Percentiles rank a stretch among this genome's conserved stretches.
Evolutionary conservation across 257 asterid genomes (phyloP).

Genomic region (Schizonepeta tenuifolia): DNA sequence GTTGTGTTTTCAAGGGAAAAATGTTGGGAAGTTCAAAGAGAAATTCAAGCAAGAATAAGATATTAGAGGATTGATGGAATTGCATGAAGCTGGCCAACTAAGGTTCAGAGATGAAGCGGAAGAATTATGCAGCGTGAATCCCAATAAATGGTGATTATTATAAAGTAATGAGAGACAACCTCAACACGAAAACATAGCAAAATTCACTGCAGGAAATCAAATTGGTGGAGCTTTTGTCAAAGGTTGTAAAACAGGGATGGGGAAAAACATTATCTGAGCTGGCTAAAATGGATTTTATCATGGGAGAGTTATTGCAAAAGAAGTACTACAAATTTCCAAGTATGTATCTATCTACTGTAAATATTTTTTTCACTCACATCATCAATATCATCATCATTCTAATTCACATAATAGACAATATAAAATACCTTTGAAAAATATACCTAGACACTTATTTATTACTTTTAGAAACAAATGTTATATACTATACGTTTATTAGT

Average conservation of each 20-base stretch:
- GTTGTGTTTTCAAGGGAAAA: neutral
- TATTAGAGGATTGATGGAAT: conserved; percentile 2
- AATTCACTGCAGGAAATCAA: neutral
- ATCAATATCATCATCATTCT: neutral
- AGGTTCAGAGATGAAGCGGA: neutral
- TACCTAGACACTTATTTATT: too few relatives aligned
- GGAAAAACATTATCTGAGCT: neutral
- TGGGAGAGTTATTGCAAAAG: neutral
- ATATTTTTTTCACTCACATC: too few relatives aligned
- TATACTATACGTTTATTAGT: too few relatives aligned
- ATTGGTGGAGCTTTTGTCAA: neutral
- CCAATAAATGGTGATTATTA: neutral
- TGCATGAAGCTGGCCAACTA: neutral
- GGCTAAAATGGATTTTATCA: neutral
- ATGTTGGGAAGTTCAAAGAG: conserved; percentile 10
- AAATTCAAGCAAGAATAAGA: neutral
- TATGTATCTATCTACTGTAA: neutral
- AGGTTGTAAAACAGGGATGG: neutral
- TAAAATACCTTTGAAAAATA: too few relatives aligned
- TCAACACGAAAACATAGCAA: neutral
- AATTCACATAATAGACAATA: neutral
- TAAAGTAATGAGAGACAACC: neutral
- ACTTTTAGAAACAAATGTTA: too few relatives aligned
- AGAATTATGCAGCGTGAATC: conserved; percentile 3
- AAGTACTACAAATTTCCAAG: neutral